Conservation (phyloP, 2,329 filamentous ascomycete genomes). For the Calonectria pauciramosa region DNA sequence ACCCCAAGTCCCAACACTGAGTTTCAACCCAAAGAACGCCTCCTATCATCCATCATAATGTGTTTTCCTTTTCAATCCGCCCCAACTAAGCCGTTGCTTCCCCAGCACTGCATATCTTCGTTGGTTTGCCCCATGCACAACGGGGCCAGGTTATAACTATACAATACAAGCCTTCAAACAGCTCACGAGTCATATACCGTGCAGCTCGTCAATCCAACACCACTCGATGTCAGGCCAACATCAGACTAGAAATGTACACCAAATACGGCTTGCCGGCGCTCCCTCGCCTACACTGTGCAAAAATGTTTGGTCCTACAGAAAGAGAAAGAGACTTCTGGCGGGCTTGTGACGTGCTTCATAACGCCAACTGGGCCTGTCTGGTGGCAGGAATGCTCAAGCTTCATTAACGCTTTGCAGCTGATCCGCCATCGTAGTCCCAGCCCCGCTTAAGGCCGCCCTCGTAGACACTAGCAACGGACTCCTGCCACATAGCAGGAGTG, state of each 20-base stretch:
- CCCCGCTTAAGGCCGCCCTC: constrained; percentile 73
- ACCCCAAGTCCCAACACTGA: constrained; percentile 2
- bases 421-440: constrained; percentile 68
- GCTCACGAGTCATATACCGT: neutral
- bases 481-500: constrained; percentile 81
- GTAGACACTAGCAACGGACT: constrained; percentile 78
- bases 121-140: neutral
- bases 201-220: neutral
- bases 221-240: neutral
- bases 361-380: neutral
- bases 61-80: constrained; percentile 9
- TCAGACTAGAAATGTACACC: constrained; percentile 9
- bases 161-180: constrained; percentile 2
- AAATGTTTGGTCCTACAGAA: neutral
- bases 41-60: constrained; percentile 22
- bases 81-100: neutral
- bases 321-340: neutral
- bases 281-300: neutral
- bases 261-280: neutral
- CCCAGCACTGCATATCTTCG: neutral
- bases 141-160: neutral
- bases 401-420: constrained; percentile 50
- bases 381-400: neutral
- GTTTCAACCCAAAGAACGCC: constrained; percentile 25
- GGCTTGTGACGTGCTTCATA: neutral